Base-by-base conservation (phyloP, 371 early-diverging fungal species). In the Aphelidium insulamus region DNA sequence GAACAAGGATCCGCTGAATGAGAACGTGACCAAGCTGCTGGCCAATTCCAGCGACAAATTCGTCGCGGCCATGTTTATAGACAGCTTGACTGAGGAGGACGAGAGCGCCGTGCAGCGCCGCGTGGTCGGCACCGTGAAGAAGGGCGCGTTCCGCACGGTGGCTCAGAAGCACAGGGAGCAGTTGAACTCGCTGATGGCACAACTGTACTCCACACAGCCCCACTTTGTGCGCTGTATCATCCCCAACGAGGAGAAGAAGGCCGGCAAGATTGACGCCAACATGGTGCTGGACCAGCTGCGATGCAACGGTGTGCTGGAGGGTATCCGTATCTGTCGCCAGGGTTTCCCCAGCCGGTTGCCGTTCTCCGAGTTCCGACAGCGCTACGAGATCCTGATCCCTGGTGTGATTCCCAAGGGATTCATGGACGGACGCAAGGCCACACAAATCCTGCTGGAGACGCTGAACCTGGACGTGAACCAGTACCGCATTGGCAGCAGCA, bases 211-310 rank as follows among this genome's bases (percentile, higher is more conserved):
- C 20, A 98, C 98, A 0, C 66, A 83, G 33, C 99, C 99, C 4
- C 98, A 97, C 56, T 99, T 98, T 66, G 97, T 99, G 8, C 82
- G 99, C 25, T 99, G 99, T 64, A 98, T 99, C 36, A 52, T 98
- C 26, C 99, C 99, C 5, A 99, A 99, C 52, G 59, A 77, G 20
- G 80, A 87, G 24, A 99, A 99, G 55, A 69, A 67, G 23, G 58
- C 87, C 0, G 79, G 79, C 7, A 70, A 68, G 40, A 65, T 98
- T 27, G 56, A 88, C 38, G 64, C 75, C 18, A 64, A 66, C 7
- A 54, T 88, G 16, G 91, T 99, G 0, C 58, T 98, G 9, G 83
- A 94, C 34, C 99, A 99, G 51, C 59, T 99, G 25, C 66, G 88
- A 11, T 99, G 99, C 60, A 98, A 98, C 48, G 99, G 99, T 60